Evolutionary conservation across 2,329 filamentous ascomycete species (phyloP).

Genomic region (Chaetomium globosum): DNA sequence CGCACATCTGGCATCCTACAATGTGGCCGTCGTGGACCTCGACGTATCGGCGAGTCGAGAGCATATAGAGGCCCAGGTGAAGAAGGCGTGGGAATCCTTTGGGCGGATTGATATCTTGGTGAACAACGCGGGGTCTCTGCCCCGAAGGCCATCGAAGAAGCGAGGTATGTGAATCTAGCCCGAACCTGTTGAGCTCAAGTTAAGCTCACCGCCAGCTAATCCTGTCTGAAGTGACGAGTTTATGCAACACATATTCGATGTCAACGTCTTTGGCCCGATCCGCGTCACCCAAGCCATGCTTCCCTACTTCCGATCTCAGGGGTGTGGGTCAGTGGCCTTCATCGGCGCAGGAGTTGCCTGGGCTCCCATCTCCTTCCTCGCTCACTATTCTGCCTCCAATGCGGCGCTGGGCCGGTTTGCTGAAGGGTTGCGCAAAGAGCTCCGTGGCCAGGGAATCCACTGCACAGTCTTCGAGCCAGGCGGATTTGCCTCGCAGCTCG

Average conservation of each 20-base stretch:
- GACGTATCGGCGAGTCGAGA: slow-evolving; percentile 1
- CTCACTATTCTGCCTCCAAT: neutral
- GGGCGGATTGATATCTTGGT: slow-evolving; percentile 1
- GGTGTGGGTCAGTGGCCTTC: neutral
- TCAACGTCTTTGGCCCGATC: neutral
- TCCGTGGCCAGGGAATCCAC: neutral
- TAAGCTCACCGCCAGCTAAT: neutral
- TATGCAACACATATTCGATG: neutral
- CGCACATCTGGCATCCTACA: neutral
- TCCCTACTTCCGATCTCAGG: neutral
- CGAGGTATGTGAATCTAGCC: neutral
- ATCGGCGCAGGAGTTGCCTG: neutral
- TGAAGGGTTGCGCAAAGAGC: neutral
- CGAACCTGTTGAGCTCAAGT: neutral
- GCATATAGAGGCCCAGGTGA: neutral
- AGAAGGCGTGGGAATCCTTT: neutral
- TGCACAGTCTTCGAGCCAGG: slow-evolving; percentile 1
- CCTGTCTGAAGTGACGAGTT: neutral
- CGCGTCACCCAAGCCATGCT: slow-evolving; percentile 1
- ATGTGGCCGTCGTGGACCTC: neutral
- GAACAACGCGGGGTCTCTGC: neutral
- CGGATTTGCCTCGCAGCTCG: neutral
- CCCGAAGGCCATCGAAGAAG: neutral
- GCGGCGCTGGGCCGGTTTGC: neutral
- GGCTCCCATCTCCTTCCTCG: slow-evolving; percentile 1